Percentiles rank a stretch among this genome's conserved stretches.
These are phyloP conservation scores for Juncus effusus DNA, from an alignment of 176 grass and related monocot species.

Conservation along the genomic window DNA sequence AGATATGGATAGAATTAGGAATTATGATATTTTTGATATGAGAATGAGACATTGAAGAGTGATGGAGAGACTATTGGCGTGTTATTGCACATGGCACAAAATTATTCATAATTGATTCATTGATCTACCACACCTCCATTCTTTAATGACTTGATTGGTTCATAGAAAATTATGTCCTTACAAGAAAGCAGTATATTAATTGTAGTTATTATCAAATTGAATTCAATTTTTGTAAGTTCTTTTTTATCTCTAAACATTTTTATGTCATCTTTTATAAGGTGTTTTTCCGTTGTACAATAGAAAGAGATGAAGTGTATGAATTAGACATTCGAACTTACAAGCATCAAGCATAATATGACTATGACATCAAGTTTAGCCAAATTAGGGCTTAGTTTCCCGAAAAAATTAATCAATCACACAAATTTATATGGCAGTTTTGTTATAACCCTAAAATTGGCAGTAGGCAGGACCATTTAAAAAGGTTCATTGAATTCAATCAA, in stretches of 20 bases:
- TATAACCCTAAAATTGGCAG: no score
- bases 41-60: slow-evolving; percentile 16
- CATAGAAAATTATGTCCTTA: not conserved
- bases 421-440: no score
- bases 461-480: no score
- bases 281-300: slow-evolving; percentile 5
- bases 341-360: slow-evolving; percentile 17
- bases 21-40: slow-evolving; percentile 6
- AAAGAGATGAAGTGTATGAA: slow-evolving; percentile 7
- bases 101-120: slow-evolving; percentile 14
- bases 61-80: slow-evolving; percentile 18
- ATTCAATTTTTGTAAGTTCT: not conserved
- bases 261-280: slow-evolving; percentile 4
- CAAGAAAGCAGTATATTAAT: not conserved
- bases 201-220: not conserved
- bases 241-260: not conserved
- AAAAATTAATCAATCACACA: slow-evolving; percentile 6
- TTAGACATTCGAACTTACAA: slow-evolving; percentile 14
- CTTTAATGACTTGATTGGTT: slow-evolving; percentile 7
- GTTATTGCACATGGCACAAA: slow-evolving; percentile 1
- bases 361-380: not conserved
- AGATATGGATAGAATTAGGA: slow-evolving; percentile 21
- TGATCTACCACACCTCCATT: slow-evolving; percentile 16
- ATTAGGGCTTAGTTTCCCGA: no score
- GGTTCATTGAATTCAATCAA: no score